phyloP scores from a whole-genome alignment of 1,284 basidiomycete genomes.

The Rhodofomes roseus region DNA sequence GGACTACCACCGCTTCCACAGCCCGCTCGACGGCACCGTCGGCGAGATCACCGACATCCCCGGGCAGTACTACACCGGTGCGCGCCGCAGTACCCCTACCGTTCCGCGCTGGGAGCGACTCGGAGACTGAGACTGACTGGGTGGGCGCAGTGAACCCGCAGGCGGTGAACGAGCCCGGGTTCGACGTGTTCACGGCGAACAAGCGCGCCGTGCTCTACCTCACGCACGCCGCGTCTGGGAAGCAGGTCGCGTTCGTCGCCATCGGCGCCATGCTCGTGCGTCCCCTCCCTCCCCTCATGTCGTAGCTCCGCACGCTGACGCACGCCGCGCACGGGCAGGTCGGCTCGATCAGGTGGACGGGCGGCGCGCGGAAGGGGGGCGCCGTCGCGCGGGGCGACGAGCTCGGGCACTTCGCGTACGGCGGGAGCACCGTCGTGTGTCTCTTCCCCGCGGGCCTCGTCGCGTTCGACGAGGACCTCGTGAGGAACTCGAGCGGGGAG shows the following conservation, averaged over 20 bases:
- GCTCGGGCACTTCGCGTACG: slow-evolving; percentile 65
- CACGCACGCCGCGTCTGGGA: slow-evolving; percentile 40
- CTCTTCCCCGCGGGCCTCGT: slow-evolving; percentile 63
- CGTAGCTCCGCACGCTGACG: too few relatives aligned
- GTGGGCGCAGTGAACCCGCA: slow-evolving; percentile 64
- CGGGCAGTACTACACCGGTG: slow-evolving; percentile 59
- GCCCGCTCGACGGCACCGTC: slow-evolving; percentile 61
- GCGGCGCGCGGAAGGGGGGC: slow-evolving; percentile 29
- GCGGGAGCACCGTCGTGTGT: slow-evolving; percentile 64
- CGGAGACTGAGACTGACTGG: neutral
- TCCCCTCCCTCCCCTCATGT: too few relatives aligned
- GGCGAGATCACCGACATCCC: slow-evolving; percentile 47
- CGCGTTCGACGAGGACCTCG: slow-evolving; percentile 65
- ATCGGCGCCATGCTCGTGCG: slow-evolving; percentile 58
- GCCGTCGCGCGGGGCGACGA: slow-evolving; percentile 51
- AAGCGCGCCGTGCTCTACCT: slow-evolving; percentile 56
- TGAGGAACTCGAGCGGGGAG: slow-evolving; percentile 44
- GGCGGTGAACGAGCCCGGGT: slow-evolving; percentile 67
- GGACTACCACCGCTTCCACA: slow-evolving; percentile 87
- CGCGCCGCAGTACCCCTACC: slow-evolving; percentile 2
- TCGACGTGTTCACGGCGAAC: slow-evolving; percentile 77
- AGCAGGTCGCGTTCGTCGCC: slow-evolving; percentile 54
- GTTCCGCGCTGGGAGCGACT: neutral
- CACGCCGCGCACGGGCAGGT: slow-evolving; percentile 1
- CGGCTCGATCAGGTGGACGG: slow-evolving; percentile 23